Conservation (phyloP, 345 rosid genomes). For the Eucalyptus erythrocorys region DNA sequence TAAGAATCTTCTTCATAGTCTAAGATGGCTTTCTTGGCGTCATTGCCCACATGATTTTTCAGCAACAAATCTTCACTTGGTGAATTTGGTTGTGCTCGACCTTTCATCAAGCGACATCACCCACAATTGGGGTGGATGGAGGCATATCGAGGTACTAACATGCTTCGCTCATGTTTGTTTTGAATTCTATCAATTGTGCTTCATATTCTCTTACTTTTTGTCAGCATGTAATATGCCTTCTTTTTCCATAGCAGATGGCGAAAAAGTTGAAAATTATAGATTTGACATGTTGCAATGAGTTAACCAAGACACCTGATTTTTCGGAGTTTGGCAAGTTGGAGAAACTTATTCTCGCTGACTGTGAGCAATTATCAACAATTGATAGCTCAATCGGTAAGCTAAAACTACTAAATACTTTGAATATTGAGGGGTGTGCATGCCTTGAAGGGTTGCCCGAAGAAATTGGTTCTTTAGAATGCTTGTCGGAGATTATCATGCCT, state of each 20-base stretch:
- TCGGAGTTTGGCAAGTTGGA: not conserved
- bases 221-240: not conserved
- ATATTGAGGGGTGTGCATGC: not conserved
- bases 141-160: not conserved
- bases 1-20: not conserved
- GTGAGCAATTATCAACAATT: not conserved
- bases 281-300: not conserved
- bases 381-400: not conserved
- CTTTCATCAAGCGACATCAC: not conserved
- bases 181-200: not conserved
- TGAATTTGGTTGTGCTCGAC: not conserved
- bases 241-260: not conserved
- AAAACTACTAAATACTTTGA: not conserved
- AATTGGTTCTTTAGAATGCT: not conserved
- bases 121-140: not conserved
- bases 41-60: not conserved
- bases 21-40: not conserved
- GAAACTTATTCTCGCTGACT: not conserved
- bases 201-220: not conserved
- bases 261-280: not conserved
- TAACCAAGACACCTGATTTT: not conserved
- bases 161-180: not conserved
- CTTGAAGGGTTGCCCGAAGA: not conserved
- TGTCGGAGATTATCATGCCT: not conserved
- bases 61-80: not conserved